A percentile compares a stretch with the other conserved stretches of the same genome.
These are phyloP conservation scores for Haemoproteus tartakovskyi DNA, from an alignment of 169 alveolate genomes.

Conservation along the genomic window DNA sequence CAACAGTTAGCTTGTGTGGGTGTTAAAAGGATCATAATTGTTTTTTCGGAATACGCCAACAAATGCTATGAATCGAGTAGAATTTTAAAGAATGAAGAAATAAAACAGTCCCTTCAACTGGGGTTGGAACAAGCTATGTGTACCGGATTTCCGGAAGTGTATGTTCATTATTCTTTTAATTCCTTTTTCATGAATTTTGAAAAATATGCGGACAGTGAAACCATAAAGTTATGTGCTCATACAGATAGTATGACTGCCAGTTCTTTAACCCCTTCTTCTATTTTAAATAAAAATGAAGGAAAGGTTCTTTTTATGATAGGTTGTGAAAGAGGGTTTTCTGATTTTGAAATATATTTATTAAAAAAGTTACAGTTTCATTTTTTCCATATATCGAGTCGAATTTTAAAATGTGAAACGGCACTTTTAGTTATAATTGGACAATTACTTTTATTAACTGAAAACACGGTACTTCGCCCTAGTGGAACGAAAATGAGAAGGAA, in stretches of 20 bases:
- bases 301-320: conserved; percentile 60
- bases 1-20: conserved; percentile 59
- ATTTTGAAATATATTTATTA: conserved; percentile 47
- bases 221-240: conserved; percentile 57
- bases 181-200: conserved; percentile 54
- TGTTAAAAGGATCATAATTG: conserved; percentile 46
- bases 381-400: conserved; percentile 44
- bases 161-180: conserved; percentile 47
- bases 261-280: background rate
- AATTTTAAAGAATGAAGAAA: conserved; percentile 56
- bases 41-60: conserved; percentile 46
- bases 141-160: conserved; percentile 26
- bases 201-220: conserved; percentile 21
- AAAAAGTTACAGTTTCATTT: conserved; percentile 28
- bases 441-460: conserved; percentile 50
- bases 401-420: conserved; percentile 64
- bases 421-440: conserved; percentile 38
- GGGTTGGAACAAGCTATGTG: conserved; percentile 67
- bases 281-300: conserved; percentile 24
- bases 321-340: conserved; percentile 63
- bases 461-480: conserved; percentile 15
- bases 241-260: conserved; percentile 7
- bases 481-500: conserved; percentile 42
- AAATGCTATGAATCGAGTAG: conserved; percentile 54
- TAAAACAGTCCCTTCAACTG: conserved; percentile 50